A percentile compares a stretch with the other conserved stretches of the same genome.
Conservation (phyloP, 2,329 filamentous ascomycete genomes). For the Pleoardoris graminearum region DNA sequence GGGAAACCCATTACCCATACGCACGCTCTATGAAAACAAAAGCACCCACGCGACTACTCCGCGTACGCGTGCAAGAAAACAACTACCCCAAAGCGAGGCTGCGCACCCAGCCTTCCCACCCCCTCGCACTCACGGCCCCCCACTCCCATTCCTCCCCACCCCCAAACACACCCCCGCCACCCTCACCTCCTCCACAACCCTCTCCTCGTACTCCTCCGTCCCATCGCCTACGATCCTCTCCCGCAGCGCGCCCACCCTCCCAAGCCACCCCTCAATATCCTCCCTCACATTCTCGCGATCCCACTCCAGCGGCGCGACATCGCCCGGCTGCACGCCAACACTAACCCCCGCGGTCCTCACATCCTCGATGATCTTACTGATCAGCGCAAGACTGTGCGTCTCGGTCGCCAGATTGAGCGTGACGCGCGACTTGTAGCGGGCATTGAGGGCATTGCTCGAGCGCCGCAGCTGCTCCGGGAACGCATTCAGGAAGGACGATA, state of each 20-base stretch:
- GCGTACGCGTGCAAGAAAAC: too few species aligned
- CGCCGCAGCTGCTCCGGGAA: slow-evolving; percentile 78
- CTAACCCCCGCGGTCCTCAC: slow-evolving; percentile 57
- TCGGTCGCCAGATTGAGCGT: slow-evolving; percentile 76
- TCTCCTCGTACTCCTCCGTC: slow-evolving; percentile 75
- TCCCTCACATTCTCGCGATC: slow-evolving; percentile 73
- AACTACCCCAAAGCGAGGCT: too few species aligned
- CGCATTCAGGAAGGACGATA: slow-evolving; percentile 84
- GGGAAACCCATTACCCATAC: too few species aligned
- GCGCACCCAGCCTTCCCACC: too few species aligned
- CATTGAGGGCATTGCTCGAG: slow-evolving; percentile 73
- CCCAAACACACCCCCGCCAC: slow-evolving; percentile 45
- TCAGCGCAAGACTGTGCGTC: slow-evolving; percentile 75
- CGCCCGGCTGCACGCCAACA: slow-evolving; percentile 57
- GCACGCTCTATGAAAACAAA: too few species aligned
- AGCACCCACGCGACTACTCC: too few species aligned
- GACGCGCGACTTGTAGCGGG: slow-evolving; percentile 58
- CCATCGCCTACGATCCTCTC: slow-evolving; percentile 72
- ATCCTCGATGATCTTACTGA: slow-evolving; percentile 71
- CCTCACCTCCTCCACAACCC: slow-evolving; percentile 59
- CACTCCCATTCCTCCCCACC: slow-evolving; percentile 16
- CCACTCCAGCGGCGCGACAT: slow-evolving; percentile 75
- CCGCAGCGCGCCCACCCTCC: slow-evolving; percentile 67
- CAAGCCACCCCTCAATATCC: slow-evolving; percentile 82
- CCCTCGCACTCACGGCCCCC: too few species aligned